Base-by-base conservation (phyloP, 352 stramenopile genomes). In the Phytophthora agathidicida region DNA sequence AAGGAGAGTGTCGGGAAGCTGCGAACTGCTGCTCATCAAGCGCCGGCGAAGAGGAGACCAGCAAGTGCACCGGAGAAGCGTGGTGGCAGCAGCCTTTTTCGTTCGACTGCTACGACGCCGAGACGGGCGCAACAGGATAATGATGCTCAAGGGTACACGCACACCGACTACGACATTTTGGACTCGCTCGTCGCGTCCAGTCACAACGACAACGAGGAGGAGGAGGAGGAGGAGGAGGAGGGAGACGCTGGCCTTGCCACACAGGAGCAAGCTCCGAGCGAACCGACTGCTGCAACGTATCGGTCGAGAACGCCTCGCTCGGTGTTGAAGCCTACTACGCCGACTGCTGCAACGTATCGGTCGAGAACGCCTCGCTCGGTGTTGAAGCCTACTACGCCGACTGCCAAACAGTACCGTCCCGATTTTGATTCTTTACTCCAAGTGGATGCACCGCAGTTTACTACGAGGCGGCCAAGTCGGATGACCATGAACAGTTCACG, bases 401-500 rank as follows among this genome's bases (percentile, higher is more conserved):
- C 23, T 23, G 22, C n/a, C 3, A 63, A 60, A 23, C 36, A 56
- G 36, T 55, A 58, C 31, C 62, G 70, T 22, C 51, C 67, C 0
- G 64, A 80, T 48, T 83, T 86, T 73, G 75, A 83, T 46, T 65
- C 53, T 33, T 24, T 83, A 7, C 60, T 83, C 13, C 67, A 75
- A 45, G 55, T 63, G 16, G 30, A 60, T 31, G 16, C 67, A 13
- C 61, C 47, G 30, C 72, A 45, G 20, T 75, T 69, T 49, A 75
- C 47, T 35, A 68, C 36, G 33, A 46, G 50, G 33, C 53, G 42
- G 22, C 47, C 50, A 32, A 65, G 47, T 48, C 54, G 64, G n/a
- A 47, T 59, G n/a, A 19, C 37, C 11, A 73, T 30, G 9, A 58
- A 27, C 9, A 35, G 19, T 19, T 14, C 23, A 31, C 28, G 55